These are phyloP conservation scores for Trametes pubescens DNA, from an alignment of 1,284 basidiomycete genomes.

Conservation along the genomic window DNA sequence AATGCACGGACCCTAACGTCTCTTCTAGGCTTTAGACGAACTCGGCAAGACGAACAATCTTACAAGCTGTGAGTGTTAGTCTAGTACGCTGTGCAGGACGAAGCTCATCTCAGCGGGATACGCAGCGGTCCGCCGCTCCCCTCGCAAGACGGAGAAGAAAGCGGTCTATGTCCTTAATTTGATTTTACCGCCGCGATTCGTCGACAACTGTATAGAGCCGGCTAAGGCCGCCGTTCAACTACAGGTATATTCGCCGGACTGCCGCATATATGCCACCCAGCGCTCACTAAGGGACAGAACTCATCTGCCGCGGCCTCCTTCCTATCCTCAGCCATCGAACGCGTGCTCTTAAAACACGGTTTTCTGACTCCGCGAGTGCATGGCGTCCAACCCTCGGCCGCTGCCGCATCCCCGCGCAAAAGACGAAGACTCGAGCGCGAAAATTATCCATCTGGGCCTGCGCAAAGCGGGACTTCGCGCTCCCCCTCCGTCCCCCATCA, in stretches of 20 bases:
- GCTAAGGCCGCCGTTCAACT: slow-evolving; percentile 74
- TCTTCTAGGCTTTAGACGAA: slow-evolving; percentile 68
- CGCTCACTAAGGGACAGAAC: slow-evolving; percentile 51
- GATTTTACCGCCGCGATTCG: slow-evolving; percentile 63
- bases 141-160: slow-evolving; percentile 77
- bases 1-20: background rate
- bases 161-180: slow-evolving; percentile 86
- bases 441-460: background rate
- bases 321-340: slow-evolving; percentile 64
- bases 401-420: slow-evolving; percentile 32
- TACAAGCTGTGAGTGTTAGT: slow-evolving; percentile 50
- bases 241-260: slow-evolving; percentile 54
- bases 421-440: slow-evolving; percentile 28
- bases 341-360: slow-evolving; percentile 72
- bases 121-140: slow-evolving; percentile 68
- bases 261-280: background rate
- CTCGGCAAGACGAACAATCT: slow-evolving; percentile 55
- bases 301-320: slow-evolving; percentile 59
- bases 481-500: background rate
- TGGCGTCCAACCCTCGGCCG: background rate
- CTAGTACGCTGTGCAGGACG: background rate
- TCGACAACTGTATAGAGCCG: slow-evolving; percentile 85
- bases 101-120: background rate
- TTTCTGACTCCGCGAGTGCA: slow-evolving; percentile 49
- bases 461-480: background rate